Base-by-base conservation (phyloP, 345 rosid genomes). In the Brassica juncea region DNA sequence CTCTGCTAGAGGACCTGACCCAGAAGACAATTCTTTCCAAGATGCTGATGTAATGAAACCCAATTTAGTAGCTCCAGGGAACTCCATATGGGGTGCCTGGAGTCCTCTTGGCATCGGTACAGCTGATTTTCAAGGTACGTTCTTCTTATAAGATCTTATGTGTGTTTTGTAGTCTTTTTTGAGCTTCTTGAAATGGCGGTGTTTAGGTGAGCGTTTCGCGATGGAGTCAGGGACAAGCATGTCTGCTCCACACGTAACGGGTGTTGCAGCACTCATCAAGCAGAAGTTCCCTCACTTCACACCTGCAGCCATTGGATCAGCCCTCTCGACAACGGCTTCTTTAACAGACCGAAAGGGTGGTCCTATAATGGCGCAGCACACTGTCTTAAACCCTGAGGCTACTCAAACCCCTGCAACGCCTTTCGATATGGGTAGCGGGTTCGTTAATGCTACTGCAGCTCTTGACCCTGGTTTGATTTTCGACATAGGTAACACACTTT, bases 1-100 rank as follows among this genome's bases (percentile, higher is more conserved):
- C 83, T 95, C 99, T 23, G 98, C 98, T n/a, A 86, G 99, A 59
- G 99, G 99, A 73, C 98, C 98, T 23, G 98, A 95, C 83, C 98
- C 98, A 10, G 96, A 91, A 83, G 94, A 95, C 62, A 84, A 82
- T 80, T 83, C 78, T 69, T 87, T 91, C 3, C 76, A 82, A 57
- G 77, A 89, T 69, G 98, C 99, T 28, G 98, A 95, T 81, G 76
- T 95, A 79, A 65, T 93, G 88, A 95, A 95, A 83, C 99, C 99
- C 6, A 93, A 93, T 83, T 15, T 93, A 81, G 88, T 93, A 59
- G 98, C 98, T 80, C 99, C 99, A 0, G 99, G 99, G 59, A 85
- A 90, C 83, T 84, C 73, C 35, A 91, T 95, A 85, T 95, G 99
- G 99, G 97, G 93, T 12, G 98, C 97, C 72, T 95, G 99, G 99